phyloP scores from a whole-genome alignment of 192 early-diverging fungal species.

The Backusella psychrophila region DNA sequence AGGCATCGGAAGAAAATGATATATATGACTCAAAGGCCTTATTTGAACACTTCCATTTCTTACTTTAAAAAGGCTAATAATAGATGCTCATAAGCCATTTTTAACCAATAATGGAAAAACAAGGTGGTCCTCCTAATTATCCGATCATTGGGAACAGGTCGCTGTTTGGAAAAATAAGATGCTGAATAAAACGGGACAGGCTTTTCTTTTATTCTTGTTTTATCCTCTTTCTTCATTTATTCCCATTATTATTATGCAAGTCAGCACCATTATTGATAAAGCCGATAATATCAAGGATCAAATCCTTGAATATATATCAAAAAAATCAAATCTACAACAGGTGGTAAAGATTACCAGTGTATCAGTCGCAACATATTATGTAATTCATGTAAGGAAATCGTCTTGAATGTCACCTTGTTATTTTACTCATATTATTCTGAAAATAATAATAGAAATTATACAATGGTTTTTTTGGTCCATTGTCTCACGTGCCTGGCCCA shows the following conservation, averaged over 20 bases:
- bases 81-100: neutral
- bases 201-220: neutral
- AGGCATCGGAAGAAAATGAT: neutral
- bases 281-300: neutral
- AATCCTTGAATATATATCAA: neutral
- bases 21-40: neutral
- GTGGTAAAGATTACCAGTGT: conserved; percentile 1
- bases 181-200: too few species aligned
- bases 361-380: neutral
- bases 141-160: neutral
- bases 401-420: neutral
- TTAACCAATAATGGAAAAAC: neutral
- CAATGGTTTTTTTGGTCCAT: conserved; percentile 18
- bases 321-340: neutral
- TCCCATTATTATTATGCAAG: neutral
- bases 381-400: neutral
- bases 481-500: conserved; percentile 17
- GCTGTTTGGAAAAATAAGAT: neutral
- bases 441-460: conserved; percentile 21
- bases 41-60: neutral
- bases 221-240: neutral
- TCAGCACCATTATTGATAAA: neutral
- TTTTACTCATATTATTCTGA: neutral
- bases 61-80: neutral
- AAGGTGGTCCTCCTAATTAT: neutral